These are phyloP conservation scores for Neofusicoccum cordaticola DNA, from an alignment of 2,329 filamentous ascomycete species.

Conservation along the genomic window DNA sequence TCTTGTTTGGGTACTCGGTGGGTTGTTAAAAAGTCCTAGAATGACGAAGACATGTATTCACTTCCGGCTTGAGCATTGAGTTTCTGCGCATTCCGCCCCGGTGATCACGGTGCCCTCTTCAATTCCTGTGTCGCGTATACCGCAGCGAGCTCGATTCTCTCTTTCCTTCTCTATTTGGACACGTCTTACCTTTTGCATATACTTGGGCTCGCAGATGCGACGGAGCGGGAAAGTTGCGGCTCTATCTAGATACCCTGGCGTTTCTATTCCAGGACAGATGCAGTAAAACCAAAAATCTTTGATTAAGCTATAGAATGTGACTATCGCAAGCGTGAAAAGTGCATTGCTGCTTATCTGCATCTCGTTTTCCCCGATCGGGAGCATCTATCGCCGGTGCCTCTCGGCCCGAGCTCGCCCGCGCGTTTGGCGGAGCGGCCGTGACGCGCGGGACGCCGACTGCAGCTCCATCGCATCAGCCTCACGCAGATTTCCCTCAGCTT, in stretches of 20 bases:
- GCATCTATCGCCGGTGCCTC: neutral
- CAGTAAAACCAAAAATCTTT: neutral
- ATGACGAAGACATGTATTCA: constrained; percentile 14
- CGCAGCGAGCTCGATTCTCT: no score
- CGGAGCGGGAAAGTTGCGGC: neutral
- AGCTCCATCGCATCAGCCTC: constrained; percentile 7
- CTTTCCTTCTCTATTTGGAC: no score
- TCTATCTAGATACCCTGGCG: constrained; percentile 3
- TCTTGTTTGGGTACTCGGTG: neutral
- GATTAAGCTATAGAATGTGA: no score
- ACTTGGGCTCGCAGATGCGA: neutral
- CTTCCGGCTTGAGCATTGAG: neutral
- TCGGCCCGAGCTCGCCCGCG: constrained; percentile 11
- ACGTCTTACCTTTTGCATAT: neutral
- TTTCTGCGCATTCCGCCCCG: neutral
- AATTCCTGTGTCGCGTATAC: neutral
- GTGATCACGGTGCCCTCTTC: neutral
- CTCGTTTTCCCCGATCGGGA: neutral
- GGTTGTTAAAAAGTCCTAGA: constrained; percentile 6
- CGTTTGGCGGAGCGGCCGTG: neutral
- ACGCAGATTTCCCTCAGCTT: neutral
- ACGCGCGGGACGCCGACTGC: constrained; percentile 1
- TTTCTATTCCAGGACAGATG: neutral
- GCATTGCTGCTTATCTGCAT: no score
- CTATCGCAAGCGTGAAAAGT: no score